Evolutionary conservation across 176 grass and related monocot genomes (phyloP), one percentile per base, ranked within the genome.

Genomic region (Tillandsia leiboldiana): DNA sequence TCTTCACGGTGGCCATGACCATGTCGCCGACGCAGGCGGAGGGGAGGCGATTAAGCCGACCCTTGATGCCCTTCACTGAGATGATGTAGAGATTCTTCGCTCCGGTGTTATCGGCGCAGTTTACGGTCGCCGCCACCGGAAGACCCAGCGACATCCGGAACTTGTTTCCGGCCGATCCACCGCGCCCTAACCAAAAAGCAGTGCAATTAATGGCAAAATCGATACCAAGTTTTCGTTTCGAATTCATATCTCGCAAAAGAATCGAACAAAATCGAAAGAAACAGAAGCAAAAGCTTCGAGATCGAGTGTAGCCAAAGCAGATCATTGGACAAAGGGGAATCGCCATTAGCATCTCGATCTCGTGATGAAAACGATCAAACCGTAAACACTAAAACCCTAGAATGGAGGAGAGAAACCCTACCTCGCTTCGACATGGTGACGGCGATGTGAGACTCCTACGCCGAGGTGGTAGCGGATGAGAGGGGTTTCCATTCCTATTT

Each of bases 1-100:
- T 85, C 87, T 89, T 89, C 5, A 89, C 82, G 26, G 87, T 85
- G 79, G 87, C 82, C 87, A 89, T 89, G 53, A 89, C 82, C 82
- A 89, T 89, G 82, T 88, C 87, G 47, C 87, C 87, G 50, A 89
- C 79, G 74, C 87, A 89, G 52, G 78, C 82, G 18, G 86, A 89
- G 53, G 86, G 82, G 18, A 89, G 82, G 6, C 82, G 78, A 66
- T 85, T 89, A 63, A 85, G 87, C 3, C 87, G 71, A 13, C 86
- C 82, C 82, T 89, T 85, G 70, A 89, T 89, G 24, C 86, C 82
- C 67, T 89, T 89, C 2, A 89, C 86, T 53, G 86, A 89, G 70
- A 84, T 81, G 78, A 88, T 81, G 77, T 88, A 88, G 15, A 84
- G 73, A 78, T 88, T 84, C 73, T 84, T 84, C 2, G 86, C 73